Evolutionary conservation across 2,329 filamentous ascomycete species (phyloP), one percentile per base, ranked within the genome.

Genomic region (Colletotrichum tofieldiae): DNA sequence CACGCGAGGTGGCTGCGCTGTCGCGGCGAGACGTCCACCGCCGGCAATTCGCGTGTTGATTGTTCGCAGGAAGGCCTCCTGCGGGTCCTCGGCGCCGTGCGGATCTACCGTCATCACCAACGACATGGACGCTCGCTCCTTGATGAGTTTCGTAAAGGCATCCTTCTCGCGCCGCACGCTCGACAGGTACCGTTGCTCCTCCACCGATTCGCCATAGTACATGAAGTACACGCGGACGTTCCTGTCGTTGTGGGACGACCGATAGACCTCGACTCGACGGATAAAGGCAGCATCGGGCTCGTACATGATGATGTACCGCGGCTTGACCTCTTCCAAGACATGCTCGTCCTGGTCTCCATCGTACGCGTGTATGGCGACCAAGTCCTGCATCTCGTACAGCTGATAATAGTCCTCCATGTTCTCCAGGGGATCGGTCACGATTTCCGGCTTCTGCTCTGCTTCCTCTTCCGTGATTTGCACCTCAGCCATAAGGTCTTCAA

Each of bases 221-320:
- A 98, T 91, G 81, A 98, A 98, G 84, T 98, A 99, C 0, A 98
- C 95, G 54, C 94, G 90, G 52, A 98, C 94, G 77, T 94, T 95
- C 45, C 95, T 88, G 80, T 96, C 94, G 70, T 92, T 93, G 82
- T 99, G 96, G 12, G 95, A 98, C 64, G 95, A 98, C 49, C 96
- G 92, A 82, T 98, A 99, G 2, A 98, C 95, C 80, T 99, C 96
- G 26, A 99, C 93, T 47, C 96, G 89, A 18, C 96, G 91, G 78
- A 98, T 98, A 81, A 99, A 99, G 3, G 96, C 92, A 3, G 96
- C 91, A 75, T 98, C 95, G 1, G 96, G 96, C 80, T 98, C 96
- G 82, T 98, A 99, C 96, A 99, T 98, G 84, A 99, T 93, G 71
- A 99, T 94, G 81, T 98, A 98, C 72, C 94, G 92, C 43, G 96